Conservation (phyloP, 129 eudicot genomes). For the Helianthus annuus region DNA sequence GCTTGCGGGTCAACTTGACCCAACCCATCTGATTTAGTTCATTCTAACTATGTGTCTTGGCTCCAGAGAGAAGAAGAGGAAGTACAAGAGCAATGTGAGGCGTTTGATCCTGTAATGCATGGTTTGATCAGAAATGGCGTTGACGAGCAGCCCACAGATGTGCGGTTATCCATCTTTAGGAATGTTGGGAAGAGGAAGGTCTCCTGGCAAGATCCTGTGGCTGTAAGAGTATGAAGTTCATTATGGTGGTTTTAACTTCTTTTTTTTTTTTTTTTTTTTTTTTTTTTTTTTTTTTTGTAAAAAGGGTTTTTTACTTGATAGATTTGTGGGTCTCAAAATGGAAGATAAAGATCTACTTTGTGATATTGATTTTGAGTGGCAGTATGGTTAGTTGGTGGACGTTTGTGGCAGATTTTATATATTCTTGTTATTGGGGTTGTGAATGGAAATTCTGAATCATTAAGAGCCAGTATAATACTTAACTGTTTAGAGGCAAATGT, state of each 20-base stretch:
- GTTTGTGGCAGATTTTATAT: background rate
- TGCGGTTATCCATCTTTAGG: slow-evolving; percentile 48
- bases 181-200: slow-evolving; percentile 67
- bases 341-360: background rate
- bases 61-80: slow-evolving; percentile 68
- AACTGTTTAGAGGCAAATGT: no score
- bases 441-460: no score
- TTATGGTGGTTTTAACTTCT: background rate
- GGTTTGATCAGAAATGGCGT: slow-evolving; percentile 17
- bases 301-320: background rate
- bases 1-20: background rate
- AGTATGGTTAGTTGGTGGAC: background rate
- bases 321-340: slow-evolving; percentile 6
- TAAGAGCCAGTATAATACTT: no score
- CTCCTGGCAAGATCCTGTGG: slow-evolving; percentile 93
- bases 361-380: background rate
- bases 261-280: background rate
- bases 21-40: background rate
- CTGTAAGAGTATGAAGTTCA: slow-evolving; percentile 43
- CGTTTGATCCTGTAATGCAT: slow-evolving; percentile 29
- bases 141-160: slow-evolving; percentile 35
- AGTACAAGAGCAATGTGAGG: slow-evolving; percentile 22
- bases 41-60: background rate
- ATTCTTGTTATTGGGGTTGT: background rate
- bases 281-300: slow-evolving; percentile 17